phyloP scores from a whole-genome alignment of 1,139 yeast genomes.

The Candida buenavistaensis region DNA sequence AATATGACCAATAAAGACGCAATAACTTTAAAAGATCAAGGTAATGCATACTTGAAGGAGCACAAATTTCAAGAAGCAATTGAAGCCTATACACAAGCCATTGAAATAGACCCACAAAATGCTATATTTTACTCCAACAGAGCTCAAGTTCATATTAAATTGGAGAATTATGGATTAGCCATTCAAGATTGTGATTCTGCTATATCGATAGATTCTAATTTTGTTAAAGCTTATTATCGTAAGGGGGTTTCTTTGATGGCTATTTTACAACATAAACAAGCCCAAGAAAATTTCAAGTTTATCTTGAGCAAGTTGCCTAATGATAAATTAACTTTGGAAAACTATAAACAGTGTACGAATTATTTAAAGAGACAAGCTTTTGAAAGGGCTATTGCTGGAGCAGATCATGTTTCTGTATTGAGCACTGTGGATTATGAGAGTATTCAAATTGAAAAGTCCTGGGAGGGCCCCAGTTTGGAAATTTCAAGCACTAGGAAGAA shows the following conservation, averaged over 20 bases:
- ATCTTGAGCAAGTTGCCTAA: constrained; percentile 66
- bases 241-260: constrained; percentile 84
- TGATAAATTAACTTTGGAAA: constrained; percentile 67
- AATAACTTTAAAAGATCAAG: constrained; percentile 60
- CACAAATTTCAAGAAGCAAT: constrained; percentile 69
- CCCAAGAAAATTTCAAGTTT: constrained; percentile 65
- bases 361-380: constrained; percentile 76
- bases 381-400: constrained; percentile 83
- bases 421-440: constrained; percentile 49
- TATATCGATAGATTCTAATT: constrained; percentile 61
- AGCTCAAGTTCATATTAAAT: constrained; percentile 85
- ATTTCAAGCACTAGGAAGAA: constrained; percentile 29
- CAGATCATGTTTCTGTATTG: constrained; percentile 39
- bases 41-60: constrained; percentile 67
- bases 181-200: constrained; percentile 76
- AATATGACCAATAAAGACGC: constrained; percentile 36
- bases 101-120: constrained; percentile 61
- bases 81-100: constrained; percentile 74
- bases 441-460: constrained; percentile 54
- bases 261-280: constrained; percentile 71
- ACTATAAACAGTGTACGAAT: constrained; percentile 63
- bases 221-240: constrained; percentile 78
- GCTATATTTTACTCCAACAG: constrained; percentile 82
- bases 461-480: constrained; percentile 64
- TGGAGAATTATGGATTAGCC: constrained; percentile 86